Base-by-base conservation (phyloP, 1,284 basidiomycete genomes). In the Apiotrichum mycotoxinovorans region DNA sequence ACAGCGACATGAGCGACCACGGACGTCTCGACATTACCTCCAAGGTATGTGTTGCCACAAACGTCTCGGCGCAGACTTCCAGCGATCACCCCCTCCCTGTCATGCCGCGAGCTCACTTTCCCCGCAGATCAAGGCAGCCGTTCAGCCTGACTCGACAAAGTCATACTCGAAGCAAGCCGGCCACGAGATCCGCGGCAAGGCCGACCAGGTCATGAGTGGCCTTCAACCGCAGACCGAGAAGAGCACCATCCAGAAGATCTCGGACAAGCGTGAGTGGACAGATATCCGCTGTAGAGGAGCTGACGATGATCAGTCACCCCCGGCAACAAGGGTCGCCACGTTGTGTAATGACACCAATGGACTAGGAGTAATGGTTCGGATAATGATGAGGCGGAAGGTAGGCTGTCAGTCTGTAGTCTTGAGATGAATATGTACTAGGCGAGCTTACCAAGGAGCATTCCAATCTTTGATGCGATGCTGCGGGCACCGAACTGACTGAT, bases 241-340 rank as follows among this genome's bases (percentile, higher is more conserved):
- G 43, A 44, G 43, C 43, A 44, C 43, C 23, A 27, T 44, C 8
- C 43, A 44, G 43, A 44, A 44, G 43, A 44, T 44, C 18, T 17
- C 43, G 14, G 43, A 44, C 43, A 44, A 44, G 43, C 43, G 43
- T 44, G 43, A 44, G 43, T 44, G 7, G 20, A 23, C 10, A 35
- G 4, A 4, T n/a, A n/a, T 17, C 15, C 5, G 15, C 15, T 7
- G 37, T 22, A 8, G 25, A 26, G 43, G 11, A 11, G 25, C 23
- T 44, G 25, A 23, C 43, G 12, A 14, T 9, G 5, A 8, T 3
- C 43, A 44, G 43, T 44, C 14, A 44, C 43, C 43, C 43, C 43
- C 14, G 43, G 43, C 18, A 44, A 44, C 43, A 44, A 44, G 43
- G 25, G 25, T 25, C 23, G 43, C 25, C 43, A 14, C 43, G 41